Percentiles rank a stretch among this genome's conserved stretches.
Conservation (phyloP, 805 yeast species). For the Barnettozyma botsteinii region DNA sequence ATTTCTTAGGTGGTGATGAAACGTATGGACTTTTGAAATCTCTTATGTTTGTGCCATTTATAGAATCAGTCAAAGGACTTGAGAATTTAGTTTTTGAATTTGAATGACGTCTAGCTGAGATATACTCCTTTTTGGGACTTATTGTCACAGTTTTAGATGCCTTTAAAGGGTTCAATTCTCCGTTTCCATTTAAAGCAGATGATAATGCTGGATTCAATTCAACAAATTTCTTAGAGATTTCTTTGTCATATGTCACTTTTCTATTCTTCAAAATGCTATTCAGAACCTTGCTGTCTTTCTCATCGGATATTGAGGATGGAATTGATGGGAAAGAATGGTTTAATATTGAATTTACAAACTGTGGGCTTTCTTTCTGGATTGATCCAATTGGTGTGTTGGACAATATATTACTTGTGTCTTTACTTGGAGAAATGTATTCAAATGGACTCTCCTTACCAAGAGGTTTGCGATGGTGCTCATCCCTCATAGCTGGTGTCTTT, state of each 20-base stretch:
- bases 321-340: neutral
- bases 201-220: constrained; percentile 20
- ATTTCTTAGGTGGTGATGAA: constrained; percentile 13
- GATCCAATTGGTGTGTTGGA: too few species aligned
- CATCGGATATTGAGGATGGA: neutral
- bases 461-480: constrained; percentile 9
- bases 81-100: constrained; percentile 13
- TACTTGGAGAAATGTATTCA: constrained; percentile 13
- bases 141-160: constrained; percentile 29
- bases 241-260: constrained; percentile 15
- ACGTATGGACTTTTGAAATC: constrained; percentile 19
- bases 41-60: constrained; percentile 15
- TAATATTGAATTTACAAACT: too few species aligned
- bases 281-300: constrained; percentile 7
- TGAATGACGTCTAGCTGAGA: constrained; percentile 6
- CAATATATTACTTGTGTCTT: neutral
- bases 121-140: constrained; percentile 30
- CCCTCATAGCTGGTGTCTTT: constrained; percentile 21
- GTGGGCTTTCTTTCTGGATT: neutral
- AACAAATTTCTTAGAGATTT: constrained; percentile 16
- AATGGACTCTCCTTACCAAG: constrained; percentile 3
- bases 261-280: constrained; percentile 21
- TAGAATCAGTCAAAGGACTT: constrained; percentile 22
- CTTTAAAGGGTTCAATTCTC: constrained; percentile 29
- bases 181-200: constrained; percentile 19